Evolutionary conservation across 495 filamentous ascomycete species (phyloP).

Genomic region (Penicillium mononematosum): DNA sequence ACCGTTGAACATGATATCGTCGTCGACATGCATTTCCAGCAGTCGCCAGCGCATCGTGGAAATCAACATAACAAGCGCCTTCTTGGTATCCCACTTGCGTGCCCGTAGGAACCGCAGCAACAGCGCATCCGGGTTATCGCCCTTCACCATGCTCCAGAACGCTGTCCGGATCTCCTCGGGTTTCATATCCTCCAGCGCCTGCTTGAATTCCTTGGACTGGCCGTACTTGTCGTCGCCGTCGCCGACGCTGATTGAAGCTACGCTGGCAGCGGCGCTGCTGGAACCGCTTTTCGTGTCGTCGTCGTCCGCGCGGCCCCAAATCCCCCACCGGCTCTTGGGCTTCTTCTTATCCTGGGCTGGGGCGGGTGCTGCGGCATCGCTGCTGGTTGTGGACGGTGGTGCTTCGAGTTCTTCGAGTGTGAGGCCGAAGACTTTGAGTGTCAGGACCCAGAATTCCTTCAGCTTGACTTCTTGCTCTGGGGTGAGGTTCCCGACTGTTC

Average conservation of each 20-base stretch:
- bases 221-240: conserved; percentile 90
- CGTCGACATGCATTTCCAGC: conserved; percentile 78
- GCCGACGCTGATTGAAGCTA: conserved; percentile 36
- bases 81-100: conserved; percentile 93
- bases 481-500: conserved; percentile 84
- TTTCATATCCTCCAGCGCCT: conserved; percentile 68
- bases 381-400: conserved; percentile 8
- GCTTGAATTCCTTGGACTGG: conserved; percentile 80
- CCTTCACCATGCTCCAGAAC: conserved; percentile 96
- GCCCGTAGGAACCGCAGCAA: conserved; percentile 88
- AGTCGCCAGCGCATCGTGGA: conserved; percentile 91
- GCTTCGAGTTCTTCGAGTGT: conserved; percentile 33
- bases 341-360: conserved; percentile 55
- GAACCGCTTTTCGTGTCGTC: conserved; percentile 41
- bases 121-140: conserved; percentile 87
- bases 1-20: conserved; percentile 78
- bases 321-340: conserved; percentile 59
- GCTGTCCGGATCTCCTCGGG: conserved; percentile 77
- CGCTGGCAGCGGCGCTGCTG: conserved; percentile 32
- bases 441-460: conserved; percentile 77
- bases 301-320: conserved; percentile 58
- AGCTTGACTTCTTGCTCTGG: conserved; percentile 85
- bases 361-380: conserved; percentile 24
- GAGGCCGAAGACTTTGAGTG: conserved; percentile 79
- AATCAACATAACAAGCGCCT: conserved; percentile 89